Percentiles rank a stretch among this genome's conserved stretches.
These are phyloP conservation scores for Saprolegnia diclina DNA, from an alignment of 352 stramenopile genomes.

Conservation along the genomic window DNA sequence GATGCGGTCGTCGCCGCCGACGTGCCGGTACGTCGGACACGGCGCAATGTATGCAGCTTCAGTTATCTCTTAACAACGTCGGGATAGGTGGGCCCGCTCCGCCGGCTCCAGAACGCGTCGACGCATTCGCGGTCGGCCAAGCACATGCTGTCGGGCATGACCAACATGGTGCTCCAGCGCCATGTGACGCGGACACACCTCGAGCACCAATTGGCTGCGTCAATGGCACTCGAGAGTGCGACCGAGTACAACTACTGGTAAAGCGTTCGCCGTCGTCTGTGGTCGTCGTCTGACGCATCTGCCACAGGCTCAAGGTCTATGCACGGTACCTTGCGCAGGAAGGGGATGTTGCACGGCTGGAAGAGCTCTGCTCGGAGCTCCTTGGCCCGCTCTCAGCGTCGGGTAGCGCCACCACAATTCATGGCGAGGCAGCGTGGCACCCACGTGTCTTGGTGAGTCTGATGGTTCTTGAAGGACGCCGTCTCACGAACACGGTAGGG, in stretches of 20 bases:
- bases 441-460: constrained; percentile 22
- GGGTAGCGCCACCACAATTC: constrained; percentile 12
- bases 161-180: constrained; percentile 64
- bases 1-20: constrained; percentile 55
- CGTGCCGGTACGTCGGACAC: constrained; percentile 71
- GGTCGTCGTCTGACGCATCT: background rate
- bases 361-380: constrained; percentile 72
- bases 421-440: background rate
- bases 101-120: constrained; percentile 75
- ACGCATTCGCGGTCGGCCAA: constrained; percentile 57
- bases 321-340: constrained; percentile 73
- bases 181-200: constrained; percentile 78
- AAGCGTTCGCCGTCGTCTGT: background rate
- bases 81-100: constrained; percentile 58
- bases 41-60: no score
- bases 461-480: background rate
- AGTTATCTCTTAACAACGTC: no score
- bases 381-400: constrained; percentile 68
- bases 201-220: constrained; percentile 69
- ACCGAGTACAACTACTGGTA: constrained; percentile 82
- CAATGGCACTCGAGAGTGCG: constrained; percentile 57
- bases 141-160: constrained; percentile 59
- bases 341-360: constrained; percentile 65
- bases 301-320: constrained; percentile 66
- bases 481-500: constrained; percentile 33